Evolutionary conservation across 106 monocot genomes (phyloP), one percentile per base, ranked within the genome.

Genomic region (Alisma plantagoaquatica): DNA sequence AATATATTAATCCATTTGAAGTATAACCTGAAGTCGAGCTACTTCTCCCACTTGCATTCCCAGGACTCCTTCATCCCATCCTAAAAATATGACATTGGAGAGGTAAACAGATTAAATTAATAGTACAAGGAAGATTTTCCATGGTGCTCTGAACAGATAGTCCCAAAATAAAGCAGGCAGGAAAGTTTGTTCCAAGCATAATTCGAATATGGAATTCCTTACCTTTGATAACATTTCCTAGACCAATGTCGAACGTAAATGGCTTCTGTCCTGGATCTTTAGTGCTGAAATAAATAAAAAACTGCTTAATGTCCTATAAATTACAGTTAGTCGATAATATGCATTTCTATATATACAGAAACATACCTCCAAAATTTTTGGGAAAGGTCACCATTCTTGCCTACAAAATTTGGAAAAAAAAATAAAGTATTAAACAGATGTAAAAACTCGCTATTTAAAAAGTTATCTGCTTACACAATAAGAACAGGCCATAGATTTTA

Each of bases 331-430:
- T 6, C 27, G 23, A n/a, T 51, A 51, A 24, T 27, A 33, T 23
- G 15, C 6, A 14, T 44, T 12, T 23, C 12, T 30, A 4, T 26
- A 16, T 28, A 6, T 32, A 46, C 20, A 42, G 41, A 41, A 62
- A 41, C 46, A 21, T 67, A 87, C 93, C 93, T 93, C 93, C 93
- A 93, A 62, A 93, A 93, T 66, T 87, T 93, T 46, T 83, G 64
- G n/a, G 79, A 74, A 46, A 93, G 83, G 65, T 93, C 93, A 10
- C 79, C 65, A 68, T 80, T 63, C 67, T 87, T 93, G 14, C 93
- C 93, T 93, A 61, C n/a, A 83, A 14, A 59, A 21, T 17, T 17
- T 30, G 18, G n/a, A n/a, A n/a, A n/a, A n/a, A n/a, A n/a, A n/a
- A n/a, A n/a, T n/a, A n/a, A n/a, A n/a, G n/a, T n/a, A n/a, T n/a